A percentile compares a stretch with the other conserved stretches of the same genome.
phyloP scores from a whole-genome alignment of 2,329 filamentous ascomycete genomes.

The Talaromyces sp. region DNA sequence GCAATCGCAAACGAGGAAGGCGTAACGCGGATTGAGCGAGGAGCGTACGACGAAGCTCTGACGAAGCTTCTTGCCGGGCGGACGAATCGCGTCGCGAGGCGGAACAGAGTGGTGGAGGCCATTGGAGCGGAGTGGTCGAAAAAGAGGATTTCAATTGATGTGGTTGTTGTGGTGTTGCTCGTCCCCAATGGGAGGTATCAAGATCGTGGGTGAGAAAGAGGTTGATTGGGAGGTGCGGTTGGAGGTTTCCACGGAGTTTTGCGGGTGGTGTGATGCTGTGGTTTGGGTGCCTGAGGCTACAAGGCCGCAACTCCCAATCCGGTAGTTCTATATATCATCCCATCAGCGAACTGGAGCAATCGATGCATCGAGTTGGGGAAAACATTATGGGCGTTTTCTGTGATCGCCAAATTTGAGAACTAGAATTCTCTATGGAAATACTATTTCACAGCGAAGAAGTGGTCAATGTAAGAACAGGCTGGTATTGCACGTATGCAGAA shows the following conservation, averaged over 20 bases:
- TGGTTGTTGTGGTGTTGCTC: constrained; percentile 14
- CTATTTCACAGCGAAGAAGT: background rate
- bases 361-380: background rate
- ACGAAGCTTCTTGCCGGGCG: constrained; percentile 55
- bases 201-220: constrained; percentile 13
- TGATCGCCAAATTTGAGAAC: background rate
- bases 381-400: background rate
- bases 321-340: too few species aligned
- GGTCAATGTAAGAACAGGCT: background rate
- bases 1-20: constrained; percentile 56
- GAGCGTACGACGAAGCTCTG: constrained; percentile 61
- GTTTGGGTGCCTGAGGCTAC: constrained; percentile 18
- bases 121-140: constrained; percentile 45
- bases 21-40: constrained; percentile 48
- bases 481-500: background rate
- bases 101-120: constrained; percentile 67
- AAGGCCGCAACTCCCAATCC: constrained; percentile 9
- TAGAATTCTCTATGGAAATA: background rate
- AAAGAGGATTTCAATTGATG: constrained; percentile 6
- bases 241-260: constrained; percentile 20
- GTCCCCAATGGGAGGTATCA: constrained; percentile 17
- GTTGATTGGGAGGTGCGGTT: constrained; percentile 13
- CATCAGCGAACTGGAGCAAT: background rate
- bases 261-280: constrained; percentile 21
- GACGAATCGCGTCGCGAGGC: constrained; percentile 66